These are phyloP conservation scores for Yamadazyma kitorensis DNA, from an alignment of 805 yeast species.

Conservation along the genomic window DNA sequence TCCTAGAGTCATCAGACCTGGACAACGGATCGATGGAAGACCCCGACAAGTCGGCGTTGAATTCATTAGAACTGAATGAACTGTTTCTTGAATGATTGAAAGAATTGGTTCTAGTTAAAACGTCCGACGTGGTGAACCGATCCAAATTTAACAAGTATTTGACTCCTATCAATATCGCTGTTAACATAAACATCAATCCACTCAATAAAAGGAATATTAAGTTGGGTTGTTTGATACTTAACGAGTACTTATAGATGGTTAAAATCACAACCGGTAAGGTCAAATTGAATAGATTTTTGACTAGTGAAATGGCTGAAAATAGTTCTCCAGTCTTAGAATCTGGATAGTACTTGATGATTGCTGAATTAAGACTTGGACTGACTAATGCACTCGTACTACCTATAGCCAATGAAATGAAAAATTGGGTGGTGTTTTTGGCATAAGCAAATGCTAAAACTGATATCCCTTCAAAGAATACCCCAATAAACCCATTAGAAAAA, in stretches of 20 bases:
- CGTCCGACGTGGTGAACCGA: slow-evolving; percentile 10
- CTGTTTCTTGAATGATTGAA: slow-evolving; percentile 4
- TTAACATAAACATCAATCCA: slow-evolving; percentile 7
- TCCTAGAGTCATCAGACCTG: slow-evolving; percentile 1
- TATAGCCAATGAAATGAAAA: slow-evolving; percentile 33
- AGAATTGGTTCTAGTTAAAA: slow-evolving; percentile 11
- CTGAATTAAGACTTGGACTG: slow-evolving; percentile 57
- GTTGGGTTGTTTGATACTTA: slow-evolving; percentile 27
- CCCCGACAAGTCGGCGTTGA: not conserved
- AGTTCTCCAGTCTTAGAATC: slow-evolving; percentile 64
- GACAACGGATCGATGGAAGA: not conserved
- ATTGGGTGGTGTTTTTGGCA: slow-evolving; percentile 24
- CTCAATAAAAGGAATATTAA: slow-evolving; percentile 23
- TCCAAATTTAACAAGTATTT: slow-evolving; percentile 19
- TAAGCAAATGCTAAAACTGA: slow-evolving; percentile 34
- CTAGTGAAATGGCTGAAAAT: slow-evolving; percentile 65
- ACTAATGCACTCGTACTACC: slow-evolving; percentile 48
- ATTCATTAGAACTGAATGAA: not conserved
- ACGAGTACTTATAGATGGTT: slow-evolving; percentile 40
- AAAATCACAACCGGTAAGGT: slow-evolving; percentile 49
- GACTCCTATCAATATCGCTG: slow-evolving; percentile 11
- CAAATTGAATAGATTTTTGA: slow-evolving; percentile 50
- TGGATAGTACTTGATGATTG: slow-evolving; percentile 60
- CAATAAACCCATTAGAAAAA: slow-evolving; percentile 32
- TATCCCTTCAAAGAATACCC: slow-evolving; percentile 36